A percentile compares a stretch with the other conserved stretches of the same genome.
Evolutionary conservation across 306 rosid genomes (phyloP).

Genomic region (Citrullus mucosospermus): DNA sequence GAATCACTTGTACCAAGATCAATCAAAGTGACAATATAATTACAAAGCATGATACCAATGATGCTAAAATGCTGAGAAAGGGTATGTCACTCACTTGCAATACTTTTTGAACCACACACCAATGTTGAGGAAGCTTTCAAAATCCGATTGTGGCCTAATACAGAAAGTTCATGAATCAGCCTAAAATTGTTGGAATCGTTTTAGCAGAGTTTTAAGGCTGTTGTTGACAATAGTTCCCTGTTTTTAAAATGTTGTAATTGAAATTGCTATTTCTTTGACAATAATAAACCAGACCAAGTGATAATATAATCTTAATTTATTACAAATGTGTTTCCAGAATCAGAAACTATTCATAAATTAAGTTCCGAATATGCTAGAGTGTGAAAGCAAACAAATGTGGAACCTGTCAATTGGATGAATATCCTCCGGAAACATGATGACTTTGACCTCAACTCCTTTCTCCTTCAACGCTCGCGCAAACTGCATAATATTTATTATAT

Average conservation of each 20-base stretch:
- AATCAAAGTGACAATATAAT: neutral
- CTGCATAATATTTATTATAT: slow-evolving; percentile 26
- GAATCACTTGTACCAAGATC: neutral
- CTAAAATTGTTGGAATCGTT: neutral
- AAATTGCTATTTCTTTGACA: neutral
- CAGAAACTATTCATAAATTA: neutral
- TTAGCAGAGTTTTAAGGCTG: neutral
- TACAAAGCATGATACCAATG: neutral
- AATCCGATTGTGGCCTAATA: slow-evolving; percentile 84
- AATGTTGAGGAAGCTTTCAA: slow-evolving; percentile 74
- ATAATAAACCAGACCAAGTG: neutral
- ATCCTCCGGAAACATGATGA: slow-evolving; percentile 69
- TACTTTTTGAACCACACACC: slow-evolving; percentile 81
- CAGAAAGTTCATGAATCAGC: neutral
- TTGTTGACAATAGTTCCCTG: neutral
- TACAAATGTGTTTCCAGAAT: neutral
- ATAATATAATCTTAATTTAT: neutral
- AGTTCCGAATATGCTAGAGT: neutral
- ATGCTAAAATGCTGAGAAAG: neutral
- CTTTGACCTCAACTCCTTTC: slow-evolving; percentile 60
- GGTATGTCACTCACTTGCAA: slow-evolving; percentile 28
- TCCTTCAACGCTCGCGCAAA: slow-evolving; percentile 74
- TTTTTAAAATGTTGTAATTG: neutral
- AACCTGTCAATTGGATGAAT: slow-evolving; percentile 70
- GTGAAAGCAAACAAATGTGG: slow-evolving; percentile 5